Base-by-base conservation (phyloP, 176 grass and related monocot genomes). In the Raddia distichophylla region DNA sequence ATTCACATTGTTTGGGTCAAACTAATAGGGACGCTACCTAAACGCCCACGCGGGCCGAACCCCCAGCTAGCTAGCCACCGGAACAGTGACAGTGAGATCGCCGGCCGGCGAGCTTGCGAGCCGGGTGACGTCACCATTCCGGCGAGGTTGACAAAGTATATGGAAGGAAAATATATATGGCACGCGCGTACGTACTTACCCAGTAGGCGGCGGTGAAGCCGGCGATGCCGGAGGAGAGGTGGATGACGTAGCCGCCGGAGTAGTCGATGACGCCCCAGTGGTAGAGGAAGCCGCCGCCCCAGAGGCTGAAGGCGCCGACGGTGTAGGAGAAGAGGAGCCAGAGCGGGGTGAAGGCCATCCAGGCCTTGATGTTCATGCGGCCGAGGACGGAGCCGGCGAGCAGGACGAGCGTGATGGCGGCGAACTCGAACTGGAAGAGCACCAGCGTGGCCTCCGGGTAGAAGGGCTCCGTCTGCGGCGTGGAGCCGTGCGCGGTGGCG, bases 281-380 rank as follows among this genome's bases (percentile, higher is more conserved):
- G 89, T 90, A 97, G 54, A 97, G 89, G 87, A 97, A 97, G 8
- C 94, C 94, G 2, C 94, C 94, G 60, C 94, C 94, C 94, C 91
- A 97, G 51, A 97, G 81, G 87, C 86, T 37, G 85, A 97, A 97
- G 48, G 94, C 94, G 11, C 94, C 94, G 71, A 97, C 51, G 72
- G 94, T 97, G 85, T 97, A 97, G 76, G 91, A 94, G 75, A 97
- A 97, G 82, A 91, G 94, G 80, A 97, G 89, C 94, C 94, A 97
- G 27, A 97, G 87, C 54, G 94, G 94, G 6, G 94, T 92, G 84
- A 97, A 97, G 64, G 92, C n/a, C 87, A 97, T 97, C 94, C 94
- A 97, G 0, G 94, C 94, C 37, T 58, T 88, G 77, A 97, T 83
- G 85, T 97, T 97, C 94, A 97, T 97, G 60, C 94, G 89, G 9